phyloP scores from a whole-genome alignment of 1,284 basidiomycete genomes.

The Kalmanozyma brasiliensis region DNA sequence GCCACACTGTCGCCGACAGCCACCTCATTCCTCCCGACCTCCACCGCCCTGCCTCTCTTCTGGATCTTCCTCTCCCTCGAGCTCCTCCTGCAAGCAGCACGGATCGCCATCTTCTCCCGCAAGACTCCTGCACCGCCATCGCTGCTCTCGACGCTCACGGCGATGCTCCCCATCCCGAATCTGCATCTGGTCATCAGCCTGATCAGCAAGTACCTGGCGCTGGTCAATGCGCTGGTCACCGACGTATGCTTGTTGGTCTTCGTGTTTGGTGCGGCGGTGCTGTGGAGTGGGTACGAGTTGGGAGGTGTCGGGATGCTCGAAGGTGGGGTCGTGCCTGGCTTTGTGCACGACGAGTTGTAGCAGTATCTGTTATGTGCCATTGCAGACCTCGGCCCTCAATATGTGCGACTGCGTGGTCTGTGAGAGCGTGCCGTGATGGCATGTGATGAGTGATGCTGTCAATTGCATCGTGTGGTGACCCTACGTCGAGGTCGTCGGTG shows the following conservation, averaged over 20 bases:
- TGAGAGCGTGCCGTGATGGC: background rate
- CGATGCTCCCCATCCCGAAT: constrained; percentile 42
- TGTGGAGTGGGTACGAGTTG: constrained; percentile 35
- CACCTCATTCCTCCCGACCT: background rate
- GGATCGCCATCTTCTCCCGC: constrained; percentile 45
- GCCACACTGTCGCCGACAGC: constrained; percentile 1
- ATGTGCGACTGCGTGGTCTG: background rate
- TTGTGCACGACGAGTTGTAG: constrained; percentile 37
- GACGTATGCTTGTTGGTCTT: constrained; percentile 57
- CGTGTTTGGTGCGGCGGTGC: constrained; percentile 44
- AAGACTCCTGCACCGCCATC: constrained; percentile 39
- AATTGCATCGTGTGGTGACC: no score
- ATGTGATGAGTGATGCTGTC: no score
- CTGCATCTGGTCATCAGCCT: constrained; percentile 23
- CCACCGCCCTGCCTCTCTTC: constrained; percentile 53
- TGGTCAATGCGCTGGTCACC: constrained; percentile 45
- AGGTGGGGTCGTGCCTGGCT: background rate
- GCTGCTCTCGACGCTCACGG: constrained; percentile 29
- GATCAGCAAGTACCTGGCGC: constrained; percentile 32
- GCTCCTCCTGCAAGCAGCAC: constrained; percentile 50
- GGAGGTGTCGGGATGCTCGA: constrained; percentile 35
- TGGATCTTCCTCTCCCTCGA: constrained; percentile 65
- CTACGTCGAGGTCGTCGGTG: no score
- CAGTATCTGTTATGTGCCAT: no score
- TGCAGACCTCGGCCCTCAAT: background rate